phyloP scores from a whole-genome alignment of 345 rosid species.

The Arabidopsis thaliana region TAIR10.1 NC_003074.8:3753001-3753500 shows the following conservation, averaged over 20 bases:
- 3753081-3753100: neutral
- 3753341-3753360: conserved; percentile 45
- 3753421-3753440: conserved; percentile 40
- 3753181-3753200: neutral
- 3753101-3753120: neutral
- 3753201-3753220: neutral
- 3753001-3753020: too few relatives aligned
- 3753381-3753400: conserved; percentile 47
- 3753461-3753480: conserved; percentile 45
- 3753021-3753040: too few relatives aligned
- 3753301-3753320: conserved; percentile 43
- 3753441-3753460: too few relatives aligned
- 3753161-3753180: neutral
- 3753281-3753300: neutral
- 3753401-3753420: conserved; percentile 52
- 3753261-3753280: neutral
- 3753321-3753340: conserved; percentile 31
- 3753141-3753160: neutral
- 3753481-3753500: neutral
- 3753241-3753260: neutral
- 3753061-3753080: neutral
- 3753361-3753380: conserved; percentile 29
- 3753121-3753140: neutral
- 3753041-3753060: too few relatives aligned
- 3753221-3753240: neutral